Base-by-base conservation (phyloP, 2,329 filamentous ascomycete species). In the Aspergillus bombycis region DNA sequence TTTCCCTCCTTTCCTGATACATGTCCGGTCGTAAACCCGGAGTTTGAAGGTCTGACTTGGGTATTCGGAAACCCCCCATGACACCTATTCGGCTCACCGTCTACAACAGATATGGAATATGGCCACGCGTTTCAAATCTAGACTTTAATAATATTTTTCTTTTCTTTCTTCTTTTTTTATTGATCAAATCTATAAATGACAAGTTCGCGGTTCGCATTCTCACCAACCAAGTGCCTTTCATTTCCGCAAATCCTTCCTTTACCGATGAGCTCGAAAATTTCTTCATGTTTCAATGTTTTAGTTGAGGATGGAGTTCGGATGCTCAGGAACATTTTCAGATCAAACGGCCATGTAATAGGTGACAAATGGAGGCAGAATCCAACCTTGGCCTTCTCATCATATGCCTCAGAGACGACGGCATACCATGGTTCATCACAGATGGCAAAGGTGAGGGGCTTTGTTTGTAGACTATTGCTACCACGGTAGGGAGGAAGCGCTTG, bases 161-260 rank as follows among this genome's bases (percentile, higher is more conserved):
- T 9, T 9, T 19, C 3, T 19, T 9, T 41, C 1, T 19, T 4
- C 8, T 7, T 23, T 28, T 28, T 19, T 60, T 63, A 76, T 64
- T 68, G 71, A 67, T 78, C 75, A 65, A 89, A 89, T 60, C 81
- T 74, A 63, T 85, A 76, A 61, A 89, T 75, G 0, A 85, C 84
- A 53, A 89, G 72, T 63, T 82, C 79, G 36, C 84, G 80, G 10
- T 78, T 71, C 1, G 67, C 65, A 70, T 86, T 87, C 75, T 89
- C 85, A 0, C 88, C 87, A 12, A 89, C 74, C n/a, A 89, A 59
- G 82, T 86, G 89, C 60, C 85, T 75, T 73, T 89, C 87, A 64
- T 88, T 85, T 1, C 87, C 88, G 41, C 76, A 82, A 19, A 90
- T 84, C 64, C 80, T 80, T 1, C 85, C 86, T 68, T 81, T 84